phyloP scores from a whole-genome alignment of 78 protist species.

The Mantamonas sphyraenae region DNA sequence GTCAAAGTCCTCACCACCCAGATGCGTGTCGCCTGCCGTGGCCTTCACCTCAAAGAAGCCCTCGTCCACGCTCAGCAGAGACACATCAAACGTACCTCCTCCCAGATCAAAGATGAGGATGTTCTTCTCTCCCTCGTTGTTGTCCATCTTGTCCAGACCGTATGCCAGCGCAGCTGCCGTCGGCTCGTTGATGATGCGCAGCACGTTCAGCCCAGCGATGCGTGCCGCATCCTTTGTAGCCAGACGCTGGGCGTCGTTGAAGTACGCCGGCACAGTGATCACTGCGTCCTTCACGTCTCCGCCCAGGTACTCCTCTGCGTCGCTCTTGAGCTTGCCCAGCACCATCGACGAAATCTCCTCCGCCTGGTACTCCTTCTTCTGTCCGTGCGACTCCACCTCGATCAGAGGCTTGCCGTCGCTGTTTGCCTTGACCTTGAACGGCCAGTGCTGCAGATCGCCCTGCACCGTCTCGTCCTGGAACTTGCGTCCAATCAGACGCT shows the following conservation, averaged over 20 bases:
- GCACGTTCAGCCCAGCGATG: constrained; percentile 79
- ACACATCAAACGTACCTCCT: constrained; percentile 83
- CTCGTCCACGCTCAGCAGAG: constrained; percentile 64
- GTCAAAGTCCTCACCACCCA: constrained; percentile 85
- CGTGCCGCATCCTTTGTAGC: constrained; percentile 85
- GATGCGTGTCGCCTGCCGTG: constrained; percentile 84
- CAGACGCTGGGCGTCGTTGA: constrained; percentile 79
- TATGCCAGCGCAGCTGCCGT: constrained; percentile 96
- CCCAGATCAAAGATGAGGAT: constrained; percentile 97
- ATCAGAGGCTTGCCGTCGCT: constrained; percentile 12
- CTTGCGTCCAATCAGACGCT: constrained; percentile 81
- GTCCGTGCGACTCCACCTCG: neutral
- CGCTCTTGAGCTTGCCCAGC: constrained; percentile 41
- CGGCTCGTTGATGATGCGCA: constrained; percentile 98
- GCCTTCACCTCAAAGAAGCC: constrained; percentile 76
- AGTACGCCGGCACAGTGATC: constrained; percentile 76
- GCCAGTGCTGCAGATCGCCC: constrained; percentile 18
- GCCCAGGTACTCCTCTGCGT: constrained; percentile 30
- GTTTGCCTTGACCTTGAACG: constrained; percentile 21
- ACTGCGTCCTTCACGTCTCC: constrained; percentile 19
- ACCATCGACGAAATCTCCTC: constrained; percentile 44
- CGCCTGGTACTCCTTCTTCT: constrained; percentile 9
- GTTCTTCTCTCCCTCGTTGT: constrained; percentile 77
- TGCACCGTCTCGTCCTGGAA: constrained; percentile 45
- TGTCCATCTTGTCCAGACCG: constrained; percentile 71